Conservation (phyloP, 768 basidiomycete genomes). For the Gloeopeniophorella convolvens region DNA sequence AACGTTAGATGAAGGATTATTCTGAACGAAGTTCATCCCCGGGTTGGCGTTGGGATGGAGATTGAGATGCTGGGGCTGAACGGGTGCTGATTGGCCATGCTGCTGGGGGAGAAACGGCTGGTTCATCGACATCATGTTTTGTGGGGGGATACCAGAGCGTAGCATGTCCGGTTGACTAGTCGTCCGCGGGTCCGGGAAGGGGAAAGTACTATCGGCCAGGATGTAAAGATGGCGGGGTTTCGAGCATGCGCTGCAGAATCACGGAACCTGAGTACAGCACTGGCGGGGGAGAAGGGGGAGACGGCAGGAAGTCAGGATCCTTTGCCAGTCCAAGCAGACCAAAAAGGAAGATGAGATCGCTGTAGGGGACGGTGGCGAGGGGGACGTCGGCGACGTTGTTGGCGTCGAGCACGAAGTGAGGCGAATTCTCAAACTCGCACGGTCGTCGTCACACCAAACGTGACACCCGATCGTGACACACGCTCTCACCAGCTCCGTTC, state of each 20-base stretch:
- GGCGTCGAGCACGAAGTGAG: conserved; percentile 23
- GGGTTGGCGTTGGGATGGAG: conserved; percentile 30
- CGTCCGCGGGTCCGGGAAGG: conserved; percentile 32
- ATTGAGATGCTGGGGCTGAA: conserved; percentile 34
- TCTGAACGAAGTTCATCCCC: conserved; percentile 27
- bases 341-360: conserved; percentile 12
- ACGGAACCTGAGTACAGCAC: conserved; percentile 15
- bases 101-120: conserved; percentile 35
- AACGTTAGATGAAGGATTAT: conserved; percentile 21
- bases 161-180: conserved; percentile 48
- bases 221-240: conserved; percentile 20
- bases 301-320: conserved; percentile 22
- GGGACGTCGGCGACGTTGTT: conserved; percentile 18
- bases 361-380: conserved; percentile 8
- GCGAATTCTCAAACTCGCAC: conserved; percentile 23
- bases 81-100: conserved; percentile 32
- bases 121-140: conserved; percentile 31
- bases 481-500: background rate
- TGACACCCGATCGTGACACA: conserved; percentile 6
- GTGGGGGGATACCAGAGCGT: conserved; percentile 38
- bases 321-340: conserved; percentile 13
- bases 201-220: conserved; percentile 10
- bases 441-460: conserved; percentile 20
- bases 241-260: conserved; percentile 21
- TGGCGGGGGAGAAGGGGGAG: conserved; percentile 17